Percentiles rank a stretch among this genome's conserved stretches.
These are phyloP conservation scores for Carex myosuroides DNA, from an alignment of 176 grass and related monocot genomes.

Conservation along the genomic window DNA sequence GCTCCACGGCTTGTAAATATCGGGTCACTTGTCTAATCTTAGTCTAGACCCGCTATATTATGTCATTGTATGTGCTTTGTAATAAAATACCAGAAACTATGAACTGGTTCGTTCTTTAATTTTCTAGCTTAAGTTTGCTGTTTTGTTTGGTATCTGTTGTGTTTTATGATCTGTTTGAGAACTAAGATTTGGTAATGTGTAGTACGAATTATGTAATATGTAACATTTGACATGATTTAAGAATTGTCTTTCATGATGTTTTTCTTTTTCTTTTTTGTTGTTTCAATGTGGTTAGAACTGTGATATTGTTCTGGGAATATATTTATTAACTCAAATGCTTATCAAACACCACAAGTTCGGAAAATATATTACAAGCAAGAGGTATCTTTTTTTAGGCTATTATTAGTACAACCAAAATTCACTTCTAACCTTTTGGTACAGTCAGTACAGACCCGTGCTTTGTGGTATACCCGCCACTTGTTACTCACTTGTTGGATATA, in stretches of 20 bases:
- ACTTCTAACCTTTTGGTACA: neutral
- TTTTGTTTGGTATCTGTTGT: neutral
- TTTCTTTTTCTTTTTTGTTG: neutral
- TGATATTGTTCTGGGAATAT: neutral
- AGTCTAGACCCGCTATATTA: neutral
- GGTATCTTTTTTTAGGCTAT: neutral
- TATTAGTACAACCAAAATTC: neutral
- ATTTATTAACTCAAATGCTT: no score
- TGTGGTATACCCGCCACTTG: no score
- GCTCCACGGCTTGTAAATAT: conserved; percentile 5
- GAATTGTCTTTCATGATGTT: neutral
- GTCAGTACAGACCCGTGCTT: no score
- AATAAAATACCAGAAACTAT: conserved; percentile 24
- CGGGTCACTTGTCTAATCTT: neutral
- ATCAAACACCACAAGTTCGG: no score
- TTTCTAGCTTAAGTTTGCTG: conserved; percentile 1
- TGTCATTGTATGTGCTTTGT: neutral
- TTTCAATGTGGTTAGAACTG: neutral
- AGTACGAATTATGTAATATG: neutral
- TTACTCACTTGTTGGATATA: no score
- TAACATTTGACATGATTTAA: neutral
- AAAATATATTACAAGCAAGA: no score
- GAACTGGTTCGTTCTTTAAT: conserved; percentile 1
- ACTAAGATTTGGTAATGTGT: neutral
- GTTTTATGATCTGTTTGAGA: neutral